Evolutionary conservation across 2,329 filamentous ascomycete genomes (phyloP).

Genomic region (Claviceps maximensis): DNA sequence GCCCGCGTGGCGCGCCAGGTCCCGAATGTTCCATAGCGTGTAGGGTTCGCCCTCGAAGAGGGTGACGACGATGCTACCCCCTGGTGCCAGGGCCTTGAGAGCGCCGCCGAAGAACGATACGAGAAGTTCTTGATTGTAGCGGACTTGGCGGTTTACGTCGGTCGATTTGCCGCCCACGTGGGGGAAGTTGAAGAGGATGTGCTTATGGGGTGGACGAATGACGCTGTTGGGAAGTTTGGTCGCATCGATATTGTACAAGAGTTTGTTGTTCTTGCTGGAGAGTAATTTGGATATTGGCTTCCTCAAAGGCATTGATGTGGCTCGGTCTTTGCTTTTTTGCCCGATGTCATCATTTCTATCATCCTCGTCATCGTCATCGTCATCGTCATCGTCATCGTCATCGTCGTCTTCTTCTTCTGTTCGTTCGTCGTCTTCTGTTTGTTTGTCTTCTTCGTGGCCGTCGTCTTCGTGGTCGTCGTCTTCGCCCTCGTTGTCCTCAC

Average conservation of each 20-base stretch:
- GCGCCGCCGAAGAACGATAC: slow-evolving; percentile 53
- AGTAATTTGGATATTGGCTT: neutral
- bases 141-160: slow-evolving; percentile 88
- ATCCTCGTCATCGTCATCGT: neutral
- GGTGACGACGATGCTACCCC: slow-evolving; percentile 62
- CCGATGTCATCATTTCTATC: neutral
- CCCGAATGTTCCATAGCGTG: slow-evolving; percentile 85
- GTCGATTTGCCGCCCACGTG: slow-evolving; percentile 87
- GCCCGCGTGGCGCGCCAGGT: slow-evolving; percentile 68
- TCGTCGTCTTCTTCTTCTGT: neutral
- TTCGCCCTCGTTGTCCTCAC: neutral
- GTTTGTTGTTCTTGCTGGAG: slow-evolving; percentile 13
- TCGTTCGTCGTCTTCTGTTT: neutral
- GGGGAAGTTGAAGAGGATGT: slow-evolving; percentile 91
- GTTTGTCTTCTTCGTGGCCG: too few relatives aligned
- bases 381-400: neutral
- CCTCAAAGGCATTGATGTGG: neutral
- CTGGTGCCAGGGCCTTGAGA: slow-evolving; percentile 23
- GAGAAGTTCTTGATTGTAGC: slow-evolving; percentile 73
- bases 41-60: slow-evolving; percentile 92
- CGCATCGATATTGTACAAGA: slow-evolving; percentile 6
- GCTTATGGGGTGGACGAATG: slow-evolving; percentile 44
- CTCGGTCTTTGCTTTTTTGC: neutral
- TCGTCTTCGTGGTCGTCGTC: neutral
- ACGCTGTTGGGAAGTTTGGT: slow-evolving; percentile 41